Percentiles rank a stretch among this genome's conserved stretches.
Conservation (phyloP, 2,329 filamentous ascomycete genomes). For the Hawksworthiomyces lignivorus region DNA sequence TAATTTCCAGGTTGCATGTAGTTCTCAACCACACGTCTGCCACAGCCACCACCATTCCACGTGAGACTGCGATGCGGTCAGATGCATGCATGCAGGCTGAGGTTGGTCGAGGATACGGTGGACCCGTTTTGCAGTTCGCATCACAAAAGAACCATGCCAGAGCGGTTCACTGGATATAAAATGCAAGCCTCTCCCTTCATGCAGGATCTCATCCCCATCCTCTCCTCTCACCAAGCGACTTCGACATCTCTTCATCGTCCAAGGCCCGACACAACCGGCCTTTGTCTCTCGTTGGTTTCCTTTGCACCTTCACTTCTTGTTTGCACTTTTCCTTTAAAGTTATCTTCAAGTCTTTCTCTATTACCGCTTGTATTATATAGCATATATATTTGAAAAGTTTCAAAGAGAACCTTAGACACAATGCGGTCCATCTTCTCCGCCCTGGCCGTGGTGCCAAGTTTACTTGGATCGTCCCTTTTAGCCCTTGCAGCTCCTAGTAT, state of each 20-base stretch:
- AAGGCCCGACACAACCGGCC: neutral
- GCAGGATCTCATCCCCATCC: too few relatives aligned
- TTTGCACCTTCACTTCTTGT: too few relatives aligned
- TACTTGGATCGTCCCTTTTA: constrained; percentile 5
- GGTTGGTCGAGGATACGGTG: neutral
- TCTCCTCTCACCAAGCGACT: too few relatives aligned
- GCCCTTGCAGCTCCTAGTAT: constrained; percentile 6
- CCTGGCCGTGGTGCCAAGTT: constrained; percentile 9
- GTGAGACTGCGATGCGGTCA: constrained; percentile 6
- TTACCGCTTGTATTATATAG: too few relatives aligned
- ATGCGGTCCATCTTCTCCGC: constrained; percentile 7
- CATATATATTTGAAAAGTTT: too few relatives aligned
- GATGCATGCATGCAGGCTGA: neutral
- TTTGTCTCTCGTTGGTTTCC: neutral
- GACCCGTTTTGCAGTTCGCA: too few relatives aligned
- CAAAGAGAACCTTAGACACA: neutral
- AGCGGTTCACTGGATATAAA: too few relatives aligned
- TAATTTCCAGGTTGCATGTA: neutral
- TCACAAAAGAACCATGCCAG: neutral
- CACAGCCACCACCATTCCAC: constrained; percentile 3
- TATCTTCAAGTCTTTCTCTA: neutral
- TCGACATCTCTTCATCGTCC: neutral
- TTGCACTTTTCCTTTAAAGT: too few relatives aligned
- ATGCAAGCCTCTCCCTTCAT: constrained; percentile 1
- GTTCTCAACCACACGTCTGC: neutral